phyloP scores from a whole-genome alignment of 805 yeast species.

The Yueomyces sp. region DNA sequence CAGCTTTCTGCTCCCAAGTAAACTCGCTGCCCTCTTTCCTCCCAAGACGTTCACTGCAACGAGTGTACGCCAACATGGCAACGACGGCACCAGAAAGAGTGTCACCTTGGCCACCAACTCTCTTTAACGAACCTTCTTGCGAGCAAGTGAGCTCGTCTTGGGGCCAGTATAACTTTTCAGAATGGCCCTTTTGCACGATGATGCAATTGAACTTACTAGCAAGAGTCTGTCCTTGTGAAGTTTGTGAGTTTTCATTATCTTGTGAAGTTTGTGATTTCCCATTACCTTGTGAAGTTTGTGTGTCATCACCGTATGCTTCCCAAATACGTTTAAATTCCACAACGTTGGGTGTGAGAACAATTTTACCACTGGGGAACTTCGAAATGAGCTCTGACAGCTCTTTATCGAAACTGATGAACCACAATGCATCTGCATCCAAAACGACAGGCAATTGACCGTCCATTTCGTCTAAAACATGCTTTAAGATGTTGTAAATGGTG shows the following conservation, averaged over 20 bases:
- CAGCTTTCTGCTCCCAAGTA: slow-evolving; percentile 21
- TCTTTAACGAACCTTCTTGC: slow-evolving; percentile 47
- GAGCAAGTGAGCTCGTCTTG: slow-evolving; percentile 18
- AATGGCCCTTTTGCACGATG: slow-evolving; percentile 52
- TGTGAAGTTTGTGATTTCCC: too few species aligned
- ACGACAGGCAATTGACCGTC: slow-evolving; percentile 54
- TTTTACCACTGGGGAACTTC: slow-evolving; percentile 36
- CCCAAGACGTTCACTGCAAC: slow-evolving; percentile 40
- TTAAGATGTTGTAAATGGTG: slow-evolving; percentile 43
- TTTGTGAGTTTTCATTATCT: not conserved
- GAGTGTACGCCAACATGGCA: slow-evolving; percentile 69
- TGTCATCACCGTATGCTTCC: slow-evolving; percentile 19
- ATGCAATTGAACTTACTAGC: slow-evolving; percentile 17
- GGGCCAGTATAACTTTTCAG: slow-evolving; percentile 40
- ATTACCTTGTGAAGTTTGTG: slow-evolving; percentile 8
- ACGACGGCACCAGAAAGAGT: slow-evolving; percentile 79
- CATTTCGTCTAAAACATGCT: slow-evolving; percentile 31
- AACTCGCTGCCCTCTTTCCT: slow-evolving; percentile 42
- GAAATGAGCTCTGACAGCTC: slow-evolving; percentile 27
- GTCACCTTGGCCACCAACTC: slow-evolving; percentile 97
- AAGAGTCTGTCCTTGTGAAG: slow-evolving; percentile 3
- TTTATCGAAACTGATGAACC: slow-evolving; percentile 34
- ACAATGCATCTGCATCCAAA: slow-evolving; percentile 85
- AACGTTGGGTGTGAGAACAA: slow-evolving; percentile 80
- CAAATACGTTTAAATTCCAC: slow-evolving; percentile 67